Evolutionary conservation across 129 eudicot species (phyloP).

Genomic region (Lactuca sativa): DNA sequence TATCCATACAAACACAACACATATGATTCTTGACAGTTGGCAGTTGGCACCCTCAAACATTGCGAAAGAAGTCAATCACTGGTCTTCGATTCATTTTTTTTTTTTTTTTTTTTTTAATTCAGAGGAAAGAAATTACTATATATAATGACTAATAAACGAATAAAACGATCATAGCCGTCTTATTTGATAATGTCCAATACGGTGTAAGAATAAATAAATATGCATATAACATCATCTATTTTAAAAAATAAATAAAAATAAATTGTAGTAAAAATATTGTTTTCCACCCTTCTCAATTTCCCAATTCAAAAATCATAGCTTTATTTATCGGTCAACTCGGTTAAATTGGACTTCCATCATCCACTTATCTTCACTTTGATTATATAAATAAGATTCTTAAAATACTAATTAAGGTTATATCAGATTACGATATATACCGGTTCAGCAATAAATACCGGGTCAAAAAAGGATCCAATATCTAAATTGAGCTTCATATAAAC

Average conservation of each 20-base stretch:
- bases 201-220: too few relatives aligned
- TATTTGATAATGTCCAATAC: neutral
- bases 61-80: neutral
- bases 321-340: neutral
- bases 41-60: neutral
- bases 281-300: neutral
- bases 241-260: neutral
- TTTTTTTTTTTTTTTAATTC: neutral
- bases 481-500: neutral
- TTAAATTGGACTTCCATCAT: neutral
- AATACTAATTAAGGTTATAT: neutral
- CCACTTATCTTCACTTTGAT: neutral
- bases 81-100: neutral
- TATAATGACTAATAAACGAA: neutral
- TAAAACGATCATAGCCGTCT: neutral
- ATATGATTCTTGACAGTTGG: constrained; percentile 10
- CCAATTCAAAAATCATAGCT: neutral
- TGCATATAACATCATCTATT: too few relatives aligned
- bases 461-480: neutral
- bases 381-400: neutral
- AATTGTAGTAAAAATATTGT: neutral
- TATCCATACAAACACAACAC: neutral
- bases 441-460: neutral
- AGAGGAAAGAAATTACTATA: too few relatives aligned
- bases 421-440: neutral